Percentiles rank a stretch among this genome's conserved stretches.
phyloP scores from a whole-genome alignment of 306 rosid species.

The Vigna mungo region DNA sequence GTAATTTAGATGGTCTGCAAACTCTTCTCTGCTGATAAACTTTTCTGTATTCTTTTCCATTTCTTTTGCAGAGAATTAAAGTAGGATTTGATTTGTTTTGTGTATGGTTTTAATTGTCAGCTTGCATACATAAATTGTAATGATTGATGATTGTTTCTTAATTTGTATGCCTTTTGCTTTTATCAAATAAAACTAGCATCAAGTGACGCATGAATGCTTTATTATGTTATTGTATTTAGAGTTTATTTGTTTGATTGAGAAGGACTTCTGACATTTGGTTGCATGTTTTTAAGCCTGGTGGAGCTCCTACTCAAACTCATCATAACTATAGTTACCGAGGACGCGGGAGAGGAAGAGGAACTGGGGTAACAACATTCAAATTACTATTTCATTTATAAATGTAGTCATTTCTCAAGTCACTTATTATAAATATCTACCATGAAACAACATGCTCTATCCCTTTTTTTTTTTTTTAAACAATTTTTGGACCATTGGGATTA shows the following conservation, averaged over 20 bases:
- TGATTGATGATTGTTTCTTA: slow-evolving; percentile 24
- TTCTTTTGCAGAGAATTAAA: slow-evolving; percentile 8
- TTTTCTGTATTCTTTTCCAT: background rate
- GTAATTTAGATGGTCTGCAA: background rate
- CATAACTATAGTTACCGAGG: slow-evolving; percentile 71
- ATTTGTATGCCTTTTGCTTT: slow-evolving; percentile 12
- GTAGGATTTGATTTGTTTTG: slow-evolving; percentile 25
- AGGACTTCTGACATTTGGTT: slow-evolving; percentile 40
- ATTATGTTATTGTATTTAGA: background rate
- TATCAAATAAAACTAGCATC: slow-evolving; percentile 15
- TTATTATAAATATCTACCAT: background rate
- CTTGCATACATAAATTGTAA: slow-evolving; percentile 20
- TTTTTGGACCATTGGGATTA: too few relatives aligned
- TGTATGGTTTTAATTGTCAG: slow-evolving; percentile 28
- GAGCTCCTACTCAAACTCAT: slow-evolving; percentile 56
- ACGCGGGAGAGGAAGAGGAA: slow-evolving; percentile 80
- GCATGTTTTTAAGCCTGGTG: slow-evolving; percentile 63
- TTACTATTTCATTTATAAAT: slow-evolving; percentile 11
- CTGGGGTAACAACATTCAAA: slow-evolving; percentile 65
- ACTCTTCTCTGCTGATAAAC: background rate
- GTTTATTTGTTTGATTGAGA: background rate
- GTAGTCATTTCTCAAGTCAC: background rate
- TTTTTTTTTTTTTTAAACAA: too few relatives aligned
- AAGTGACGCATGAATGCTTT: background rate
- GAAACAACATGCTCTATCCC: background rate